Base-by-base conservation (phyloP, 2,329 filamentous ascomycete genomes). In the Pezicula carpinea region DNA sequence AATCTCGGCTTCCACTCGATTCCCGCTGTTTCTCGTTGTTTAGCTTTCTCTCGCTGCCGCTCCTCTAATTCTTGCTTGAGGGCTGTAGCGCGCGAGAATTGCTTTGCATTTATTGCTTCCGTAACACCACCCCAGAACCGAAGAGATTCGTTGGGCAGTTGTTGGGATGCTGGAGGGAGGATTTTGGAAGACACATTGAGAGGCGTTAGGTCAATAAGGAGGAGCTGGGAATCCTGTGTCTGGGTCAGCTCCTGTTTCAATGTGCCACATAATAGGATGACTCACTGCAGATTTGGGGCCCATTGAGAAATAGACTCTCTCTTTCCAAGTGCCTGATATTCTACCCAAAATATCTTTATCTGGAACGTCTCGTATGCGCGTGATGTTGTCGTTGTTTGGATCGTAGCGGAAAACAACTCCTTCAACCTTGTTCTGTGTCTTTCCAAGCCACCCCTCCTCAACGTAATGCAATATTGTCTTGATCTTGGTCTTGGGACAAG, bases 61-160 rank as follows among this genome's bases (percentile, higher is more conserved):
- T 99, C 93, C 67, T 99, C 93, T 10, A 99, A 80, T 59, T 95
- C 89, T 50, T 89, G 82, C 72, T 99, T 99, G 52, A 93, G 72
- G 17, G 79, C 81, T 18, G 93, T 99, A 6, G 93, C 93, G 54
- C 86, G 82, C 35, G 78, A 79, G 67, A 83, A 99, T 64, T 95
- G 89, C 68, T 91, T 95, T 51, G 82, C 72, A 18, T 80, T 67
- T 61, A 99, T 97, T 31, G 91, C 89, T 44, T 87, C 77, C 15
- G 93, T 97, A 38, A 99, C 92, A 19, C 80, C 80, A 29, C 82
- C 77, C 93, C 93, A 99, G 64, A 96, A 86, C 48, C 80, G 83
- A 54, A 93, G 79, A 2, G 88, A 95, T 69, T 99, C 93, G 65
- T 99, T 93, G 46, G 86, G 80, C 2, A 95, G 80, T 66, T 97